Percentiles rank a stretch among this genome's conserved stretches.
Conservation (phyloP, 164 flowering plant species). For the Magnolia officinalis region DNA sequence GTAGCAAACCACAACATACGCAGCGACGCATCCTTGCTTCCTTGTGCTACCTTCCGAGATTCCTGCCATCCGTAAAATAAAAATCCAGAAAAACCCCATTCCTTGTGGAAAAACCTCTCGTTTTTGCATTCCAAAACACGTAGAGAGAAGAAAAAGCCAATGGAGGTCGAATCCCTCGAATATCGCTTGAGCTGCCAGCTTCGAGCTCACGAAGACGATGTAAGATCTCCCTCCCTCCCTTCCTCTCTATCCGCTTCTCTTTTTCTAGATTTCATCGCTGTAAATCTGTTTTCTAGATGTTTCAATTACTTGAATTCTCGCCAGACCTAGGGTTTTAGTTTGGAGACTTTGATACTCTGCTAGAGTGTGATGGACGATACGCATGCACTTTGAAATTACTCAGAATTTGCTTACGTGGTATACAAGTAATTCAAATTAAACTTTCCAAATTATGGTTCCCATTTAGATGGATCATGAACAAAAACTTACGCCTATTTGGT, state of each 20-base stretch:
- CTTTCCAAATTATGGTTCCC: too few relatives aligned
- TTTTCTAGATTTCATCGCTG: background rate
- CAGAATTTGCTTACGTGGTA: too few relatives aligned
- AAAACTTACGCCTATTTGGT: too few relatives aligned
- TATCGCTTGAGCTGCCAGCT: slow-evolving; percentile 57
- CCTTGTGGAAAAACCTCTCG: background rate
- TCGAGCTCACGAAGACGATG: slow-evolving; percentile 68
- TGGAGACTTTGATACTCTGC: too few relatives aligned
- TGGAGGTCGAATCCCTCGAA: slow-evolving; percentile 50
- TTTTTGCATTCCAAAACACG: too few relatives aligned
- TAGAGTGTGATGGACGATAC: too few relatives aligned
- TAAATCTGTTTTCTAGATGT: background rate
- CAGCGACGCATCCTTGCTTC: background rate
- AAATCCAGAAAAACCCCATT: background rate
- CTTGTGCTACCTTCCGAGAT: background rate
- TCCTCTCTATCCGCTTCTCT: background rate
- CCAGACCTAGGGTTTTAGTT: too few relatives aligned
- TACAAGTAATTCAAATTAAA: too few relatives aligned
- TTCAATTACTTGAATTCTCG: too few relatives aligned
- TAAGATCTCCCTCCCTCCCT: slow-evolving; percentile 20
- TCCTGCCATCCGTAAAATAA: background rate
- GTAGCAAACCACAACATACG: too few relatives aligned
- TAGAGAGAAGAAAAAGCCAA: slow-evolving; percentile 4
- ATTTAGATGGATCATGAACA: too few relatives aligned
- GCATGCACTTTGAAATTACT: too few relatives aligned